Conservation (phyloP, 441 rosid genomes). For the Cnidoscolus chayamansa region DNA sequence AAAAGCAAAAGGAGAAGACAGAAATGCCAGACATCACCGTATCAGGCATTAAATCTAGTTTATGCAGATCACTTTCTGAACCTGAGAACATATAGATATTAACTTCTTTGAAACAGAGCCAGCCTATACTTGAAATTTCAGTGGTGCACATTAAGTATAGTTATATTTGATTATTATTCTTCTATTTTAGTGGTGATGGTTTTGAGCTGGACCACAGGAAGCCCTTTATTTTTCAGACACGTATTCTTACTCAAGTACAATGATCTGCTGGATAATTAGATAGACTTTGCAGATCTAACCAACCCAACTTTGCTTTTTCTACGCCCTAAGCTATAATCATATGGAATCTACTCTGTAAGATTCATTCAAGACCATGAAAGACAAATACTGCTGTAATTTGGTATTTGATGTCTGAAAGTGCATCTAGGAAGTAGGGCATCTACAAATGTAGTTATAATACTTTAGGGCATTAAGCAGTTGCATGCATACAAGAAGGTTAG, state of each 20-base stretch:
- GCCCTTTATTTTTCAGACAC: slow-evolving; percentile 2
- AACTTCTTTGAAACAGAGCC: slow-evolving; percentile 6
- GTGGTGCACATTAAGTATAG: slow-evolving; percentile 27
- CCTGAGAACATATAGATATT: slow-evolving; percentile 33
- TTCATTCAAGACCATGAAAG: too few relatives aligned
- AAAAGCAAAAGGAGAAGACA: slow-evolving; percentile 32
- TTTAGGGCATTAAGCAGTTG: too few relatives aligned
- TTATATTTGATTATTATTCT: slow-evolving; percentile 12
- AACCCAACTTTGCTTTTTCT: too few relatives aligned
- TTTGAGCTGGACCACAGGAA: slow-evolving; percentile 36
- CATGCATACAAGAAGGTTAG: too few relatives aligned
- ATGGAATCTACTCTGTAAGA: too few relatives aligned
- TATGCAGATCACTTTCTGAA: slow-evolving; percentile 27
- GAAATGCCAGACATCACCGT: slow-evolving; percentile 28
- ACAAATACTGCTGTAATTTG: too few relatives aligned
- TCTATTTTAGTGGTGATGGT: slow-evolving; percentile 25
- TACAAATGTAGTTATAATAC: too few relatives aligned
- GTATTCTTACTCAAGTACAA: neutral
- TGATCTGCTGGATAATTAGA: slow-evolving; percentile 14
- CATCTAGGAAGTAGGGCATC: neutral
- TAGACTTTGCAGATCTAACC: neutral
- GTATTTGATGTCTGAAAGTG: neutral
- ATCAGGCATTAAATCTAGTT: slow-evolving; percentile 22
- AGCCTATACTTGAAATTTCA: neutral
- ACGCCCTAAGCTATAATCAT: too few relatives aligned